These are phyloP conservation scores for Syzygium oleosum DNA, from an alignment of 345 rosid species.

Conservation along the genomic window DNA sequence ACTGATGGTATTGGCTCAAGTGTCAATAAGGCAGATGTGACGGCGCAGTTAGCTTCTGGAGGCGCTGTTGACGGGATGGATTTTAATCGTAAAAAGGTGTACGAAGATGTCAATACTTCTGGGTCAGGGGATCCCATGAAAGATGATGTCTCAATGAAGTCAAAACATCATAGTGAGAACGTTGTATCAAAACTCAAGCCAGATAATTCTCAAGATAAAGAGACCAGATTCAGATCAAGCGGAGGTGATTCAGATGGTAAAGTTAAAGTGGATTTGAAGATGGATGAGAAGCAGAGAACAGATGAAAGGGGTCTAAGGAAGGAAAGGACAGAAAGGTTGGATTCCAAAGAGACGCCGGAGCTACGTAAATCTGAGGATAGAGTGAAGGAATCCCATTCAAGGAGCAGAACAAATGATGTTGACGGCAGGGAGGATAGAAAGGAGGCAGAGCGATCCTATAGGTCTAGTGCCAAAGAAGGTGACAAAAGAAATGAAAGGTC, in stretches of 20 bases:
- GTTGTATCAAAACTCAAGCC: conserved; percentile 11
- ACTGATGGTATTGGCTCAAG: conserved; percentile 4
- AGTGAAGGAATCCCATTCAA: conserved; percentile 41
- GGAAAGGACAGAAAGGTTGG: conserved; percentile 41
- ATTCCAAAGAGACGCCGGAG: conserved; percentile 44
- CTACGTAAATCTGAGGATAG: conserved; percentile 34
- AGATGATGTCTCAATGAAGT: conserved; percentile 6
- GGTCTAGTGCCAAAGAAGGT: conserved; percentile 43
- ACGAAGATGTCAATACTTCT: conserved; percentile 11
- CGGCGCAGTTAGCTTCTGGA: not conserved
- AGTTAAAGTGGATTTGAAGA: conserved; percentile 16
- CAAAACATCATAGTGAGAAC: conserved; percentile 14
- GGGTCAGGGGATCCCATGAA: conserved; percentile 11
- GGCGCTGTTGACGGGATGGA: conserved; percentile 2
- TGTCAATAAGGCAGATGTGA: not conserved
- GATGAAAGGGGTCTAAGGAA: conserved; percentile 38
- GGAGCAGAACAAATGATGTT: conserved; percentile 26
- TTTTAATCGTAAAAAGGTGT: conserved; percentile 13
- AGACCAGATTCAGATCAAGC: conserved; percentile 20
- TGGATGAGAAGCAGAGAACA: conserved; percentile 22
- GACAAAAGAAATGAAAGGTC: conserved; percentile 30
- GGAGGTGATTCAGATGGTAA: conserved; percentile 23
- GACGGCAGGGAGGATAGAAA: conserved; percentile 43
- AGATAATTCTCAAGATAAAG: conserved; percentile 27
- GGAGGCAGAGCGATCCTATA: conserved; percentile 42